Evolutionary conservation across 2,329 filamentous ascomycete species (phyloP), one percentile per base, ranked within the genome.

Genomic region (Beauveria brongniartii): DNA sequence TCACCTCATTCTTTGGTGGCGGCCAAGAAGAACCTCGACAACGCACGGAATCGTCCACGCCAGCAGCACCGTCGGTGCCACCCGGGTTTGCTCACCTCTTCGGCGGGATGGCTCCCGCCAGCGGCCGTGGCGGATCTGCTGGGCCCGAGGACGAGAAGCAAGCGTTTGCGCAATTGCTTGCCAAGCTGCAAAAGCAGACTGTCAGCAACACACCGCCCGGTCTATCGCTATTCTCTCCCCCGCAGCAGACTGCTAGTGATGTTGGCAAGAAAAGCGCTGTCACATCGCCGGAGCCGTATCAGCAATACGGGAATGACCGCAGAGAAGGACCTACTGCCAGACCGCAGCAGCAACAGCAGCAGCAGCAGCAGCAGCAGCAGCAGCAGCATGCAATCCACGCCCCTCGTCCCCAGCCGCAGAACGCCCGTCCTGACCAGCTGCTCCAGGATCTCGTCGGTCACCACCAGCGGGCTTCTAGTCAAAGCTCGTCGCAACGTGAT

Each of bases 91-190:
- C 34, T 43, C n/a, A 50, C 12, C 37, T 62, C 24, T 40, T 60
- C 14, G 56, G 63, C 6, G 60, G 52, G 3, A 55, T 54, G 16
- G n/a, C 48, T 20, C 24, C 44, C 20, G 43, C 56, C 16, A 34
- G 55, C 5, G 54, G 52, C 47, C 34, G 44, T 16, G 52, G 47
- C 14, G 30, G 79, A 12, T 46, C 50, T 26, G 24, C 50, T 20
- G 57, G 57, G 5, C 74, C 79, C 6, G 85, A 86, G 64, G 83
- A 86, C 57, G 92, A 96, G 69, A 91, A 91, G 72, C 89, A 92
- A 71, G 92, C 91, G 1, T 96, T 97, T 73, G 85, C 91, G 65
- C 84, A 87, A 50, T 83, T 97, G 51, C 78, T 96, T 41, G 84
- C 89, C 66, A 95, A 96, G 81, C 82, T 96, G 46, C 88, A 92